Evolutionary conservation across 2,329 filamentous ascomycete species (phyloP), one percentile per base, ranked within the genome.

Genomic region (Fusarium annulatum): DNA sequence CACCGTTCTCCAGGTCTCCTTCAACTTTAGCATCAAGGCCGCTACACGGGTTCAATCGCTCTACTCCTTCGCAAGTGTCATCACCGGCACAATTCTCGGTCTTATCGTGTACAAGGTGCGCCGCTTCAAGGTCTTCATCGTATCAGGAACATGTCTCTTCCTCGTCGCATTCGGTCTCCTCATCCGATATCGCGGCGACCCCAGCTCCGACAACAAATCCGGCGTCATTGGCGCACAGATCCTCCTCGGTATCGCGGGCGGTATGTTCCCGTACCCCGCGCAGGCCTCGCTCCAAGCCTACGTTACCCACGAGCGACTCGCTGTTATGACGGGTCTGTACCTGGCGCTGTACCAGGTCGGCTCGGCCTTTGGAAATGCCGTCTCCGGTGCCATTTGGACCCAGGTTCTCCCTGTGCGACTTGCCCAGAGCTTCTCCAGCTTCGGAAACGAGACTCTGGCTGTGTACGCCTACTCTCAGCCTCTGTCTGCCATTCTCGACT

Each of bases 81-180:
- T 92, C 60, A 84, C 86, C 3, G 90, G 90, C 34, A 84, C 86
- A 49, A 75, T 88, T 51, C 82, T 90, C 21, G 90, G 90, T 9
- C 76, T 90, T 18, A 79, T 92, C 38, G 86, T 92, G 43, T 87
- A 85, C 82, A 85, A 84, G 61, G 84, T 90, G 30, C 87, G 89
- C 60, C 88, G 87, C 30, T 85, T 92, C 77, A 92, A 92, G 77
- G 79, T 84, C n/a, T 90, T 92, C 79, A 91, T 92, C 76, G 80
- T 92, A 43, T 81, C 82, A 34, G 91, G 90, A 39, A 91, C 89
- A 4, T 80, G 83, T 14, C 83, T 92, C 5, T 92, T 90, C 82
- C 84, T 90, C 76, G 88, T 90, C n/a, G 89, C 90, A 2, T 92
- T 91, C 71, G 90, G 90, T 15, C 84, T 92, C 2, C 83, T 92